Evolutionary conservation across 129 eudicot genomes (phyloP).

Genomic region (Erigeron canadensis): DNA sequence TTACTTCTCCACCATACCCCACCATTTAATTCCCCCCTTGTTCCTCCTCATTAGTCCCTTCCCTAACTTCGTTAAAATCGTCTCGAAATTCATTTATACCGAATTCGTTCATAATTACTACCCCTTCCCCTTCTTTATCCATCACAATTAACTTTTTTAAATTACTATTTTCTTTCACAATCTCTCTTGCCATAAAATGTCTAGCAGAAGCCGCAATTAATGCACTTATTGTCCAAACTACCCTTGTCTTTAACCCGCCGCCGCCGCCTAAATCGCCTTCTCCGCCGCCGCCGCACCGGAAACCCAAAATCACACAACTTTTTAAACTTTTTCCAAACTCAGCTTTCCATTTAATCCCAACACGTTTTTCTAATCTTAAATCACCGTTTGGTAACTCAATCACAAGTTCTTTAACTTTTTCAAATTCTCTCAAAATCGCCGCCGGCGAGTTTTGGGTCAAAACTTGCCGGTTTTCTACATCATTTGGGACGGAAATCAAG

Average conservation of each 20-base stretch:
- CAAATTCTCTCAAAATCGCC: slow-evolving; percentile 43
- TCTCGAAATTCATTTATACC: slow-evolving; percentile 46
- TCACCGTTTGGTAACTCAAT: slow-evolving; percentile 59
- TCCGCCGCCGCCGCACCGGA: slow-evolving; percentile 35
- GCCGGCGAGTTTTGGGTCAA: slow-evolving; percentile 43
- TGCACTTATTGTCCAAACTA: slow-evolving; percentile 66
- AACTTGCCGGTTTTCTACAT: background rate
- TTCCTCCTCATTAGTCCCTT: slow-evolving; percentile 18
- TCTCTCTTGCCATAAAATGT: slow-evolving; percentile 53
- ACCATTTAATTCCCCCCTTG: slow-evolving; percentile 16
- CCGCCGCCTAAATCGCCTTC: slow-evolving; percentile 41
- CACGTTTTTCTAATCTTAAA: slow-evolving; percentile 50
- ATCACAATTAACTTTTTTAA: slow-evolving; percentile 28
- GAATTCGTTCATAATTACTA: slow-evolving; percentile 36
- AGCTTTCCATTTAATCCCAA: slow-evolving; percentile 49
- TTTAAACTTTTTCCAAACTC: slow-evolving; percentile 47
- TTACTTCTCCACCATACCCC: slow-evolving; percentile 63
- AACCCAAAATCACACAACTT: slow-evolving; percentile 53
- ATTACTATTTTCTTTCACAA: slow-evolving; percentile 32
- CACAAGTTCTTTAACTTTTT: slow-evolving; percentile 39
- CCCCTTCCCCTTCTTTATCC: slow-evolving; percentile 53
- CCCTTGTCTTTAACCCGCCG: slow-evolving; percentile 61
- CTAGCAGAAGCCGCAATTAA: slow-evolving; percentile 61
- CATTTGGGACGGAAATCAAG: slow-evolving; percentile 31
- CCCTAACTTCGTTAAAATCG: slow-evolving; percentile 17